Percentiles rank a stretch among this genome's conserved stretches.
phyloP scores from a whole-genome alignment of 2,329 filamentous ascomycete genomes.

The Epichloe gansuensis region DNA sequence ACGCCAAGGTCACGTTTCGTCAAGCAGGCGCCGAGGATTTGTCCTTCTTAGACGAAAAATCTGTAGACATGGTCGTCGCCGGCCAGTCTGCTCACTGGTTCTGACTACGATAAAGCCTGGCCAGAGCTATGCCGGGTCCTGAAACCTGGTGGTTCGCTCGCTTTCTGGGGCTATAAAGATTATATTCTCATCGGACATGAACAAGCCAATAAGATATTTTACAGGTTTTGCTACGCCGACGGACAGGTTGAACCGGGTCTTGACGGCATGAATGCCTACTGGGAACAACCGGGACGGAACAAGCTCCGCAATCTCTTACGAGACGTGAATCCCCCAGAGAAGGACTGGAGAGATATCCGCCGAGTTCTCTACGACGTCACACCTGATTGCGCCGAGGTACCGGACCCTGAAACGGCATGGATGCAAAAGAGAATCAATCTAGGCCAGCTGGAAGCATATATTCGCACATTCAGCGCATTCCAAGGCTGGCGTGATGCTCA shows the following conservation, averaged over 20 bases:
- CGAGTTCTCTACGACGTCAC: slow-evolving; percentile 46
- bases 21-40: slow-evolving; percentile 42
- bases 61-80: slow-evolving; percentile 37
- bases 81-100: slow-evolving; percentile 57
- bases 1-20: slow-evolving; percentile 34
- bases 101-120: slow-evolving; percentile 41
- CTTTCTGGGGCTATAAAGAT: slow-evolving; percentile 55
- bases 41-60: slow-evolving; percentile 32
- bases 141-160: slow-evolving; percentile 42
- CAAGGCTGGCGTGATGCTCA: slow-evolving; percentile 45
- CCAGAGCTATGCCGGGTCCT: slow-evolving; percentile 40
- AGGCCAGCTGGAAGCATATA: slow-evolving; percentile 46
- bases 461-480: slow-evolving; percentile 47
- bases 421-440: slow-evolving; percentile 41
- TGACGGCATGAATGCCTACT: slow-evolving; percentile 42
- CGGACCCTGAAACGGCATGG: slow-evolving; percentile 28
- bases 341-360: slow-evolving; percentile 38
- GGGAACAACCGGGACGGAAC: slow-evolving; percentile 46
- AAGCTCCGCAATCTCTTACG: slow-evolving; percentile 39
- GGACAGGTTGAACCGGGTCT: slow-evolving; percentile 30
- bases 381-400: slow-evolving; percentile 21
- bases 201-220: slow-evolving; percentile 37
- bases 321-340: slow-evolving; percentile 36
- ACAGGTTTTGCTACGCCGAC: slow-evolving; percentile 41
- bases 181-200: slow-evolving; percentile 43